Evolutionary conservation across 352 stramenopile genomes (phyloP).

Genomic region (Phytophthora pinifolia): DNA sequence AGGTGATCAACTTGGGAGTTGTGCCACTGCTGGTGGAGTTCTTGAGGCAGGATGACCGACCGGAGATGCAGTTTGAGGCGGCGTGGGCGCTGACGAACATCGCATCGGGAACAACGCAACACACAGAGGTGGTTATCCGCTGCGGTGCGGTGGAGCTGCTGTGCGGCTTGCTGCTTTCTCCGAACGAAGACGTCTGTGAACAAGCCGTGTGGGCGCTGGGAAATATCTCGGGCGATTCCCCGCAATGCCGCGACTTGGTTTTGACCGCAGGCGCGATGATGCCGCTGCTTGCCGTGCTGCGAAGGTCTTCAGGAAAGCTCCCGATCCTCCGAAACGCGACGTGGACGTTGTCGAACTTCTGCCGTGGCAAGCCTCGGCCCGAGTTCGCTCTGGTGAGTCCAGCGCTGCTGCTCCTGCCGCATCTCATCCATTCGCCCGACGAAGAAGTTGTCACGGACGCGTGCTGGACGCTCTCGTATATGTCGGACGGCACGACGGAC

Average conservation of each 20-base stretch:
- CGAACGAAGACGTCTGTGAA: slow-evolving; percentile 98
- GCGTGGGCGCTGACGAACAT: slow-evolving; percentile 99
- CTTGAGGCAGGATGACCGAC: slow-evolving; percentile 92
- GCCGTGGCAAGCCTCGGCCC: slow-evolving; percentile 91
- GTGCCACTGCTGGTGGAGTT: slow-evolving; percentile 98
- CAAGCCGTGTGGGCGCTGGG: slow-evolving; percentile 98
- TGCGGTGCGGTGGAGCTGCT: slow-evolving; percentile 97
- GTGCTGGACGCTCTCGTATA: slow-evolving; percentile 99
- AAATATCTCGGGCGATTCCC: slow-evolving; percentile 99
- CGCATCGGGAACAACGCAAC: slow-evolving; percentile 96
- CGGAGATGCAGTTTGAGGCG: slow-evolving; percentile 97
- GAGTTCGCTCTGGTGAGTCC: slow-evolving; percentile 96
- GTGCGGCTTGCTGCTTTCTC: slow-evolving; percentile 93
- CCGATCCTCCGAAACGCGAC: slow-evolving; percentile 99
- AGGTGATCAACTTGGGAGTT: slow-evolving; percentile 97
- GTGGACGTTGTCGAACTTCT: slow-evolving; percentile 99
- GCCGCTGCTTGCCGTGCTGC: slow-evolving; percentile 94
- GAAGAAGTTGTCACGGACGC: slow-evolving; percentile 98
- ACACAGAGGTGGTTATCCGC: slow-evolving; percentile 98
- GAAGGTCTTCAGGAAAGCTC: slow-evolving; percentile 88
- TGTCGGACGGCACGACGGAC: slow-evolving; percentile 97
- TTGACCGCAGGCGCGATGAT: slow-evolving; percentile 94
- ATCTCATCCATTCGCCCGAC: slow-evolving; percentile 96
- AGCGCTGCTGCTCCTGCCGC: slow-evolving; percentile 92
- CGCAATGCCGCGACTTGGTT: slow-evolving; percentile 96